Base-by-base conservation (phyloP, 2,329 filamentous ascomycete genomes). In the Trichoderma pleuroti region DNA sequence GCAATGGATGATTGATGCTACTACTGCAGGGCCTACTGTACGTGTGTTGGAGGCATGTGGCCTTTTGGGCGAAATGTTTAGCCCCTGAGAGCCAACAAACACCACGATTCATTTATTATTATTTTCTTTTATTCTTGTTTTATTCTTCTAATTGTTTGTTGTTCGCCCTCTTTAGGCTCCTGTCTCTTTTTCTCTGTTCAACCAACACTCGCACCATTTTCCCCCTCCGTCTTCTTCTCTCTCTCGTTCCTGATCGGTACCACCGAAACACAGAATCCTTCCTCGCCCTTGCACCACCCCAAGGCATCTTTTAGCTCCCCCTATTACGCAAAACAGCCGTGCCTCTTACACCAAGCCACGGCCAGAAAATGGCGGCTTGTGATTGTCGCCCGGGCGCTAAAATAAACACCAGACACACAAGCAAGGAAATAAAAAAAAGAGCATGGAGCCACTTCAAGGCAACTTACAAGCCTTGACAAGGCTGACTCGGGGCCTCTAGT, bases 381-480 rank as follows among this genome's bases (percentile, higher is more conserved):
- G 46, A 21, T 49, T 49, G 11, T 49, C n/a, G 46, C n/a, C n/a
- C n/a, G n/a, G n/a, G n/a, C 46, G 1, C 46, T 21, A 49, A 28
- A 28, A 28, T 28, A 28, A n/a, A n/a, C n/a, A n/a, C n/a, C n/a
- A n/a, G n/a, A n/a, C n/a, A n/a, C n/a, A n/a, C n/a, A n/a, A n/a
- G n/a, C n/a, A n/a, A n/a, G n/a, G n/a, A 28, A 28, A 28, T 28
- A 28, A 28, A 28, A 28, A 28, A 28, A 28, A 28, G 26, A 28
- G 18, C 42, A n/a, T n/a, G n/a, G n/a, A 21, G 32, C 46, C 49
- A 28, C 46, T 28, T 12, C 46, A 28, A 66, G 63, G 63, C 63
- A 66, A 66, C 49, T 66, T 56, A 56, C 52, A 30, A 18, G n/a
- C 52, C 52, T 18, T 66, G 21, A 66, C 63, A 66, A 66, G 63